These are phyloP conservation scores for Erysimum cheiranthoides DNA, from an alignment of 345 rosid species.

Conservation along the genomic window DNA sequence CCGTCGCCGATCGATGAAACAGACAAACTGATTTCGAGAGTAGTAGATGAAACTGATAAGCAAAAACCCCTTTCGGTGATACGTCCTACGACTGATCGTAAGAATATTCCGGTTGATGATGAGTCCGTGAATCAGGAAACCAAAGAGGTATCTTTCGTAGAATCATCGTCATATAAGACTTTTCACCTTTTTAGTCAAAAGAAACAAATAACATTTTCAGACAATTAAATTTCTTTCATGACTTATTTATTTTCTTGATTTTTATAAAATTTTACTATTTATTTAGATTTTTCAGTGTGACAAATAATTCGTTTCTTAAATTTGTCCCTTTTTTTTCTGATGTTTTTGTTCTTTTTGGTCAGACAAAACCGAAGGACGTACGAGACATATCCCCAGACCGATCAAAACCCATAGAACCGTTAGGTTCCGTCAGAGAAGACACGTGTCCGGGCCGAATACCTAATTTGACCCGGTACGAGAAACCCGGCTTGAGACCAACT, in stretches of 20 bases:
- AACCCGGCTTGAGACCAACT: conserved; percentile 43
- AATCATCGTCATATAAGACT: not conserved
- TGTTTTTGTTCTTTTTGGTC: not conserved
- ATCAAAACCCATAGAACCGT: conserved; percentile 29
- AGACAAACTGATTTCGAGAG: conserved; percentile 15
- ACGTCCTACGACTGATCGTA: conserved; percentile 39
- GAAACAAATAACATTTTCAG: not conserved
- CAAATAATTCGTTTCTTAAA: not conserved
- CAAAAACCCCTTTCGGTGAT: conserved; percentile 31
- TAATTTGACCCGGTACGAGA: conserved; percentile 30
- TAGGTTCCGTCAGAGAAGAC: conserved; percentile 24
- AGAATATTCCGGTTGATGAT: conserved; percentile 33
- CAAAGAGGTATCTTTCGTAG: conserved; percentile 26
- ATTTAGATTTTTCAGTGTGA: not conserved
- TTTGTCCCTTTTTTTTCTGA: not conserved
- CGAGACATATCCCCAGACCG: conserved; percentile 41
- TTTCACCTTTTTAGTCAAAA: not conserved
- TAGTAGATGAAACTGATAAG: conserved; percentile 18
- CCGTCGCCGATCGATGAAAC: conserved; percentile 54
- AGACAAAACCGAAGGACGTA: conserved; percentile 42
- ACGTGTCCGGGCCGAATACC: conserved; percentile 37
- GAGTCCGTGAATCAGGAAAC: conserved; percentile 26
- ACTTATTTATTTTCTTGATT: not conserved
- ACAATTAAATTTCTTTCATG: not conserved
- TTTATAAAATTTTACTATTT: not conserved